Evolutionary conservation across 306 rosid genomes (phyloP).

Genomic region (Hippophae tibetana): DNA sequence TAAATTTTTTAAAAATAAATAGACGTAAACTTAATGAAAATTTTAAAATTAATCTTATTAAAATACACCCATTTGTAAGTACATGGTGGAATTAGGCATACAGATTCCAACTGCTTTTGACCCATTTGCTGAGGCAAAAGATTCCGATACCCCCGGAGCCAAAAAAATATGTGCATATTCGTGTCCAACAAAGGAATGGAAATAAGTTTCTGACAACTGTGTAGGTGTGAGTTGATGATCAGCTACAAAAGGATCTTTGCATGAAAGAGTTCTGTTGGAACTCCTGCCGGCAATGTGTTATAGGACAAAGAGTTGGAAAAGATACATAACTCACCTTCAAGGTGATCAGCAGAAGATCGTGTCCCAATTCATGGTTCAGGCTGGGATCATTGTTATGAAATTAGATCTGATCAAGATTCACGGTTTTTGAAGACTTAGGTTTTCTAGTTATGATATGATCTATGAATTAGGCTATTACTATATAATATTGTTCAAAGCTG

Average conservation of each 20-base stretch:
- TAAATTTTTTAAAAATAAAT: too few species aligned
- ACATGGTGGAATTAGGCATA: slow-evolving; percentile 65
- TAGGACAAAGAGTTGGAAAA: slow-evolving; percentile 78
- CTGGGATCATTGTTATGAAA: slow-evolving; percentile 44
- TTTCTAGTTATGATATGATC: not conserved
- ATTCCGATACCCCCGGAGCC: slow-evolving; percentile 64
- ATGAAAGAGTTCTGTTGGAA: slow-evolving; percentile 84
- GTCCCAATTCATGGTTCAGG: slow-evolving; percentile 56
- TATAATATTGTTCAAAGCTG: too few species aligned
- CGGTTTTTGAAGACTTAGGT: slow-evolving; percentile 45
- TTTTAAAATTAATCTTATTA: too few species aligned
- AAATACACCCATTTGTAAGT: slow-evolving; percentile 15
- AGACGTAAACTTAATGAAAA: too few species aligned
- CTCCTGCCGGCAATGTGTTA: slow-evolving; percentile 60
- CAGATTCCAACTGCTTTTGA: slow-evolving; percentile 50
- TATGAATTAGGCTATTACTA: too few species aligned
- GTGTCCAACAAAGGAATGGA: slow-evolving; percentile 85
- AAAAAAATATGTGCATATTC: slow-evolving; percentile 65
- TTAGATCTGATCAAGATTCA: slow-evolving; percentile 67
- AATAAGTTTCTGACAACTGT: slow-evolving; percentile 82
- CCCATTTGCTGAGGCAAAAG: slow-evolving; percentile 65
- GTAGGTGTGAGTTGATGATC: slow-evolving; percentile 58
- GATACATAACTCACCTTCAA: slow-evolving; percentile 55
- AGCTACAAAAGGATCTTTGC: slow-evolving; percentile 74
- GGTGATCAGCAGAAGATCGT: slow-evolving; percentile 25